Base-by-base conservation (phyloP, 306 rosid genomes). In the Mimosa pudica region DNA sequence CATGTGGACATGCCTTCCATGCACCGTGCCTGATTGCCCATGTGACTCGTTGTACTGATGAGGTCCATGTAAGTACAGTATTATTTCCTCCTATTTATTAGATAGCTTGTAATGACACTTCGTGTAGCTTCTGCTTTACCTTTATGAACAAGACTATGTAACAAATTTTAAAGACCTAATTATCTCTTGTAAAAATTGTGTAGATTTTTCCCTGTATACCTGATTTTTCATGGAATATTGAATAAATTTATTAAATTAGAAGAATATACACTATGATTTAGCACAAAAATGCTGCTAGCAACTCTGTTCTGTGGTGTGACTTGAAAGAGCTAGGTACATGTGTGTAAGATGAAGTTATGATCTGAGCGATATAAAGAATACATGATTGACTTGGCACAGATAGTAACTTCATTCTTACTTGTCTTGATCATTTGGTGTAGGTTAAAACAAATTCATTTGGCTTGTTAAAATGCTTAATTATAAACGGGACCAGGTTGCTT, bases 1-100 rank as follows among this genome's bases (percentile, higher is more conserved):
- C 98, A 5, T 95, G 98, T 62, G 97, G 96, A 63, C 98, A 95
- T 57, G 88, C 94, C 84, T 95, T 95, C 89, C 98, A 95, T 76
- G 88, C 98, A 10, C 86, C 90, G 47, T 95, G 98, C 82, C 83
- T 95, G 82, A 89, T 95, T 72, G 93, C 98, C 14, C 98, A 95
- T 36, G 98, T 95, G 79, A 92, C 98, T 51, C 98, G 97, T 30
- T 90, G 97, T 61, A 92, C 97, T 2, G 80, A 73, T 68, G 95
- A 85, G 82, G 54, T 89, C 80, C 97, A 90, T 77, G 98, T 94
- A 87, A 89, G 76, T 70, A 73, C 32, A 35, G 75, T 75, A 71
- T 38, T 61, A 9, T 49, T 65, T 74, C 55, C 73, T 67, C 73
- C 66, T 77, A 70, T 24, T 24, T 58, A 58, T 38, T 10, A 62